Conservation (phyloP, 306 rosid genomes). For the Calophaca sinica region DNA sequence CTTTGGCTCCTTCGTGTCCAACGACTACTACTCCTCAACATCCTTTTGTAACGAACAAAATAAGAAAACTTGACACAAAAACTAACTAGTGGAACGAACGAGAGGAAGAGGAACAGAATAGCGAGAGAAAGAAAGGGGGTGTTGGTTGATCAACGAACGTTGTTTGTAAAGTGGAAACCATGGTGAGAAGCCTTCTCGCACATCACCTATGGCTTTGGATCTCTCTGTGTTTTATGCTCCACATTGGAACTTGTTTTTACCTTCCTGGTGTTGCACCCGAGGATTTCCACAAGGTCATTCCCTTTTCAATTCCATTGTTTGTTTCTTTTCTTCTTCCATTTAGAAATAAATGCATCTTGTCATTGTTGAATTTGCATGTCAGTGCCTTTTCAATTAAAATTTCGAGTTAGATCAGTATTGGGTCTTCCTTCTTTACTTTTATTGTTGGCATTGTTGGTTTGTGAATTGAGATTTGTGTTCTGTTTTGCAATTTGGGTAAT, state of each 20-base stretch:
- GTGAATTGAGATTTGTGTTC: constrained; percentile 32
- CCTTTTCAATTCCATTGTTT: not conserved
- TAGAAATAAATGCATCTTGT: not conserved
- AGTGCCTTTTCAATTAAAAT: constrained; percentile 18
- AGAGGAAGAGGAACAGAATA: not conserved
- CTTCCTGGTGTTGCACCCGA: constrained; percentile 96
- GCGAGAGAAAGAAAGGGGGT: constrained; percentile 8
- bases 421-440: no score
- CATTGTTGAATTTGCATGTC: constrained; percentile 22
- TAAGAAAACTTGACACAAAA: constrained; percentile 21
- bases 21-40: constrained; percentile 5
- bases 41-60: constrained; percentile 18
- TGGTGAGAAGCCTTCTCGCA: constrained; percentile 68
- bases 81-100: constrained; percentile 1
- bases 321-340: not conserved
- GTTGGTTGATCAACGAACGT: not conserved
- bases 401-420: constrained; percentile 27
- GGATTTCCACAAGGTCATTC: constrained; percentile 70
- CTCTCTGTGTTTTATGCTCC: constrained; percentile 55
- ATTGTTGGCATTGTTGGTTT: not conserved
- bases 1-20: not conserved
- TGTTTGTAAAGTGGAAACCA: constrained; percentile 44
- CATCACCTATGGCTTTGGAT: constrained; percentile 63
- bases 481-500: constrained; percentile 12
- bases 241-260: constrained; percentile 63